phyloP scores from a whole-genome alignment of 306 rosid genomes.

The Lathyrus aphaca region DNA sequence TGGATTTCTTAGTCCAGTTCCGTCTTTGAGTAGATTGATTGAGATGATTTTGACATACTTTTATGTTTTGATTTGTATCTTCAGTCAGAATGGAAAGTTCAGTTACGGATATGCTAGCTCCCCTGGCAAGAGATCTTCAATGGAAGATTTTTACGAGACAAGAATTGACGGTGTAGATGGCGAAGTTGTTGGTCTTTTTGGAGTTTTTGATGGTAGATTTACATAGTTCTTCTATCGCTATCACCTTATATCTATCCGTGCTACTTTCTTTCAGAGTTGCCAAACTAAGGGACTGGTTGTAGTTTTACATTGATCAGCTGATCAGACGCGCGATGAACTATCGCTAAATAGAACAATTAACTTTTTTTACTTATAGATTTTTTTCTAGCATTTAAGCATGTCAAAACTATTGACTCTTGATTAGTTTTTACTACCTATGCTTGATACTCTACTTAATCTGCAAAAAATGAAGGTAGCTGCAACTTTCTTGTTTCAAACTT shows the following conservation, averaged over 20 bases:
- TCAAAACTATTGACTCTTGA: slow-evolving; percentile 1
- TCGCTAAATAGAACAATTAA: slow-evolving; percentile 2
- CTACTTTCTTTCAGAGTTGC: slow-evolving; percentile 20
- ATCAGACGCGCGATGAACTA: background rate
- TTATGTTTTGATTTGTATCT: slow-evolving; percentile 46
- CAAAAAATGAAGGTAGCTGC: slow-evolving; percentile 26
- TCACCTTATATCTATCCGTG: slow-evolving; percentile 8
- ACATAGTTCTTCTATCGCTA: slow-evolving; percentile 19
- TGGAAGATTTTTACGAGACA: slow-evolving; percentile 98
- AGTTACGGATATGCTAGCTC: slow-evolving; percentile 99
- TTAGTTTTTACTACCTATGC: slow-evolving; percentile 13
- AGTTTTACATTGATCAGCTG: slow-evolving; percentile 10
- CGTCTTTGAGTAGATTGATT: slow-evolving; percentile 8
- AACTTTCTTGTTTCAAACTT: slow-evolving; percentile 37
- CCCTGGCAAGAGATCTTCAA: slow-evolving; percentile 94
- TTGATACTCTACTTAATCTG: background rate
- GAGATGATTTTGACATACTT: slow-evolving; percentile 34
- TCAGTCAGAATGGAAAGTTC: slow-evolving; percentile 96
- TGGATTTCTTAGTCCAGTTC: slow-evolving; percentile 2
- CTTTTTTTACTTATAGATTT: background rate
- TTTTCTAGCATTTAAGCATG: slow-evolving; percentile 20
- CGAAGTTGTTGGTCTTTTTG: slow-evolving; percentile 95
- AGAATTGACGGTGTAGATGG: slow-evolving; percentile 95
- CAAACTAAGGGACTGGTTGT: background rate
- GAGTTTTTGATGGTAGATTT: slow-evolving; percentile 87